A percentile compares a stretch with the other conserved stretches of the same genome.
Conservation (phyloP, 306 rosid species). For the Cicer arietinum region DNA sequence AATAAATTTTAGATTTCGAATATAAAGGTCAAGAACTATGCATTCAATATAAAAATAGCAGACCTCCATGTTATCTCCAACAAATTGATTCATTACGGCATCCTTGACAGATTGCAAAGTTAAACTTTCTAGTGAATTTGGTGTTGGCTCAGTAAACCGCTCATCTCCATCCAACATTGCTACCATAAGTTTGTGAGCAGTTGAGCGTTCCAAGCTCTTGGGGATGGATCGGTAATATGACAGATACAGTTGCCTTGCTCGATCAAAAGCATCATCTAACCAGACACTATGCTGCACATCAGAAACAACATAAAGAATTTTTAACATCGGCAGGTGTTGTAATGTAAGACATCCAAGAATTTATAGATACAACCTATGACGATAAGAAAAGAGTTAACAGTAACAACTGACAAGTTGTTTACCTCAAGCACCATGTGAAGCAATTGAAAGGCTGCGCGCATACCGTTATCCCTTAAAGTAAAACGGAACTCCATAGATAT, state of each 20-base stretch:
- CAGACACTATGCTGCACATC: slow-evolving; percentile 94
- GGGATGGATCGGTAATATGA: slow-evolving; percentile 97
- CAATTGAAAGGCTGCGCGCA: slow-evolving; percentile 98
- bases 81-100: slow-evolving; percentile 93
- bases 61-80: slow-evolving; percentile 98
- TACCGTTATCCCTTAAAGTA: slow-evolving; percentile 92
- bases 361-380: slow-evolving; percentile 18
- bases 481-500: slow-evolving; percentile 98
- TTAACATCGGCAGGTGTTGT: slow-evolving; percentile 24
- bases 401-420: slow-evolving; percentile 37
- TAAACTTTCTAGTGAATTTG: slow-evolving; percentile 80
- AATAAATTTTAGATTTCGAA: slow-evolving; percentile 35
- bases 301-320: slow-evolving; percentile 43
- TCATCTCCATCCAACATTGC: slow-evolving; percentile 98
- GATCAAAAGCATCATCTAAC: slow-evolving; percentile 96
- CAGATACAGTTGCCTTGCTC: slow-evolving; percentile 92
- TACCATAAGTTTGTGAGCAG: slow-evolving; percentile 99
- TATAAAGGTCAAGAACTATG: slow-evolving; percentile 31
- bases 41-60: slow-evolving; percentile 38
- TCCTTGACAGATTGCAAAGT: slow-evolving; percentile 84
- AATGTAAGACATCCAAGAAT: slow-evolving; percentile 20
- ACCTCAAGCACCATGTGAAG: slow-evolving; percentile 99
- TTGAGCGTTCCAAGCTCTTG: slow-evolving; percentile 98
- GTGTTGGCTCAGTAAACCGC: slow-evolving; percentile 96
- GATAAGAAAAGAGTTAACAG: slow-evolving; percentile 18